Evolutionary conservation across 75 land plant species (phyloP).

Genomic region (Sequoiadendron giganteum): DNA sequence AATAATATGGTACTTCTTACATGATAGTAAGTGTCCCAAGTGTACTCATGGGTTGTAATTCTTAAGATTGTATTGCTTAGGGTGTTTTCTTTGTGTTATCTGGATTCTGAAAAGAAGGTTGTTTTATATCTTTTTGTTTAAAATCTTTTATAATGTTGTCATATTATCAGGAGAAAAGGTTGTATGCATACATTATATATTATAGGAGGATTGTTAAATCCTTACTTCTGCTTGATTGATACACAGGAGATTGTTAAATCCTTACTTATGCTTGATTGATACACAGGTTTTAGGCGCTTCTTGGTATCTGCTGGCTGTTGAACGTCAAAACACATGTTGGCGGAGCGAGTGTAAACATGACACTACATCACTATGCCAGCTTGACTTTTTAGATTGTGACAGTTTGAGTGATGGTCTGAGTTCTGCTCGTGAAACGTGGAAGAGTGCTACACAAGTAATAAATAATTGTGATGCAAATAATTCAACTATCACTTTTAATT

Average conservation of each 20-base stretch:
- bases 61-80: background rate
- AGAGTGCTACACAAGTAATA: constrained; percentile 34
- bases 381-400: constrained; percentile 43
- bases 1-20: background rate
- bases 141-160: background rate
- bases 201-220: background rate
- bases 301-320: constrained; percentile 70
- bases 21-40: constrained; percentile 57
- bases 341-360: constrained; percentile 44
- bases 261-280: background rate
- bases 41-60: background rate
- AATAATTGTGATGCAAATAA: constrained; percentile 30
- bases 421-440: constrained; percentile 26
- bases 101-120: background rate
- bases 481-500: constrained; percentile 22
- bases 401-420: background rate
- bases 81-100: background rate
- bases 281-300: constrained; percentile 72
- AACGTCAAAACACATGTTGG: constrained; percentile 70
- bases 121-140: background rate
- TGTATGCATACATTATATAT: background rate
- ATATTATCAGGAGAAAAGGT: background rate
- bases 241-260: no score
- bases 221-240: background rate
- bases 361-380: constrained; percentile 6